Evolutionary conservation across 2,329 filamentous ascomycete genomes (phyloP).

Genomic region (Grosmannia clavigera): DNA sequence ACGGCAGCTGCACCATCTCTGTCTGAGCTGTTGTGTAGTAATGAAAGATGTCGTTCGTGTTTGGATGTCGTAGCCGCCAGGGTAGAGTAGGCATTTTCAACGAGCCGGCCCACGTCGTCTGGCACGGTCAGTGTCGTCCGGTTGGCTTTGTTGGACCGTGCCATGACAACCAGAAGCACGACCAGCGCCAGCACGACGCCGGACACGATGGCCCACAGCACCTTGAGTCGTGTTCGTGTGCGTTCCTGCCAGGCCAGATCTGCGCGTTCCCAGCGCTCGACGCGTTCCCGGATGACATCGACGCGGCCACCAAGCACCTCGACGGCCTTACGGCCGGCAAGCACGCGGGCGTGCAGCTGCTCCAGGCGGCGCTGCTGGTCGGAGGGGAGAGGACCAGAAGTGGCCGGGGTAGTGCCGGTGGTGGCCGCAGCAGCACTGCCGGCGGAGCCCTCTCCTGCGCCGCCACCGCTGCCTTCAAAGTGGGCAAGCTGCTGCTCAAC

Average conservation of each 20-base stretch:
- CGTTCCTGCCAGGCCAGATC: slow-evolving; percentile 58
- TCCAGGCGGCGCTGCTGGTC: slow-evolving; percentile 52
- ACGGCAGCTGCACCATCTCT: background rate
- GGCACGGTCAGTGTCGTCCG: background rate
- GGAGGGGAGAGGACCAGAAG: slow-evolving; percentile 44
- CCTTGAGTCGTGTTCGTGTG: slow-evolving; percentile 49
- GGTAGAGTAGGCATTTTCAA: background rate
- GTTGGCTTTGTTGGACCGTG: slow-evolving; percentile 13
- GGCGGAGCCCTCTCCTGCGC: background rate
- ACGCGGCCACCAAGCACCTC: slow-evolving; percentile 49
- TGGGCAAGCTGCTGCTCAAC: slow-evolving; percentile 41
- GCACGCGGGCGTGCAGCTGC: slow-evolving; percentile 48
- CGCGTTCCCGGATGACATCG: slow-evolving; percentile 46
- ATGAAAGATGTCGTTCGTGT: background rate
- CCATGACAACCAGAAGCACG: slow-evolving; percentile 27
- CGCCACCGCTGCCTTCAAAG: background rate
- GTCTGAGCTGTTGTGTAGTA: slow-evolving; percentile 2
- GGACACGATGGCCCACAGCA: slow-evolving; percentile 49
- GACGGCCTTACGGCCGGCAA: slow-evolving; percentile 46
- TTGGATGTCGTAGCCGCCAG: background rate
- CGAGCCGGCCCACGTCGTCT: background rate
- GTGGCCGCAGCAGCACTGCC: slow-evolving; percentile 16
- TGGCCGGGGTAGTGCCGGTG: background rate
- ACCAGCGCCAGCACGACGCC: slow-evolving; percentile 34
- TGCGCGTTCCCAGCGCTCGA: slow-evolving; percentile 55